Conservation (phyloP, 2,329 filamentous ascomycete genomes). For the Cordyceps javanica region DNA sequence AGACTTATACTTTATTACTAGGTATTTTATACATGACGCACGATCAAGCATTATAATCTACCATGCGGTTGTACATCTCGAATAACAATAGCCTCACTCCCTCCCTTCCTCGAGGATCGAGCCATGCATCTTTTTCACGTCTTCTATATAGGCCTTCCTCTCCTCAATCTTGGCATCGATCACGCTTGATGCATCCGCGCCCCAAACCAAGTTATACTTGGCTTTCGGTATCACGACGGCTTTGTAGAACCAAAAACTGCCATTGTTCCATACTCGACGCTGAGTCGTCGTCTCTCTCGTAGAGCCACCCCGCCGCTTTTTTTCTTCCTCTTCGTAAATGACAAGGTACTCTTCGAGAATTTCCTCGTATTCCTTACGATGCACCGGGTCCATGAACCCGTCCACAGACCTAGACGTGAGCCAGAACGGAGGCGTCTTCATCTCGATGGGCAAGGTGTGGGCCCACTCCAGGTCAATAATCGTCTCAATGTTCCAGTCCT, state of each 20-base stretch:
- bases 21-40: too few species aligned
- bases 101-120: too few species aligned
- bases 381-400: background rate
- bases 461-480: constrained; percentile 28
- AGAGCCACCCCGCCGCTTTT: background rate
- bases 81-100: too few species aligned
- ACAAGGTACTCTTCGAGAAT: background rate
- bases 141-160: too few species aligned
- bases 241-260: background rate
- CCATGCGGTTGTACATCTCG: too few species aligned
- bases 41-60: too few species aligned
- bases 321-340: background rate
- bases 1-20: too few species aligned
- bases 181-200: too few species aligned
- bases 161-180: too few species aligned
- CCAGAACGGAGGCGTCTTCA: constrained; percentile 23
- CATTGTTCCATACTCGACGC: background rate
- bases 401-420: constrained; percentile 17
- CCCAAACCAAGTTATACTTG: too few species aligned
- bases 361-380: background rate
- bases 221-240: background rate
- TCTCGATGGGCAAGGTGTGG: constrained; percentile 19
- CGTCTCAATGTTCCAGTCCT: constrained; percentile 24
- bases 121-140: too few species aligned
- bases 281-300: background rate